Base-by-base conservation (phyloP, 257 asterid genomes). In the Orobanche coerulescens region DNA sequence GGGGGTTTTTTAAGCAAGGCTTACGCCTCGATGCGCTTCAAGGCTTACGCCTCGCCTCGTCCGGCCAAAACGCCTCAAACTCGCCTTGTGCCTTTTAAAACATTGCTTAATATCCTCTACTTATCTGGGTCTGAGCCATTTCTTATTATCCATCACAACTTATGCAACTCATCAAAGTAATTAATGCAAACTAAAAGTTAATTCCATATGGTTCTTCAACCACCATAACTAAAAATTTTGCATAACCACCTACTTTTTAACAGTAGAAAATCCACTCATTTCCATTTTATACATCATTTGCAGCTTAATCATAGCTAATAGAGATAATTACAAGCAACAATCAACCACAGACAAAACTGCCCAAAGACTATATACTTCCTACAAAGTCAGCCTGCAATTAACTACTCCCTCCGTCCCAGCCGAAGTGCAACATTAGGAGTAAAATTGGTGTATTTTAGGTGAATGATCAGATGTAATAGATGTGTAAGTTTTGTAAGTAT, bases 301-400 rank as follows among this genome's bases (percentile, higher is more conserved):
- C 16, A 65, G 55, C 65, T 34, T 49, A 40, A n/a, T n/a, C n/a
- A n/a, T 20, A 34, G 58, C 52, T 12, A 4, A 58, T 8, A n/a
- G n/a, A n/a, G 40, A 19, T 44, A 67, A 65, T 53, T 25, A 43
- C 43, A 55, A 52, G 55, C 47, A 70, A 54, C 70, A 26, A 68
- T 55, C 61, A 67, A 68, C 28, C 59, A 61, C 14, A 30, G 40
- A 43, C 16, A 9, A 46, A 58, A 44, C 22, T 19, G 12, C 62
- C 46, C n/a, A 7, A 6, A 20, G 15, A 31, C 25, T 25, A 22
- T n/a, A 13, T 10, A 49, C 13, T 16, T 51, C 12, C 65, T 1
- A 44, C 28, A 51, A 63, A 63, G 20, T 11, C 9, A n/a, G 24
- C 7, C 20, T 18, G 44, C 61, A 61, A 47, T 23, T 14, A 46